phyloP scores from a whole-genome alignment of 2,329 filamentous ascomycete species.

The Shiraia bambusicola region DNA sequence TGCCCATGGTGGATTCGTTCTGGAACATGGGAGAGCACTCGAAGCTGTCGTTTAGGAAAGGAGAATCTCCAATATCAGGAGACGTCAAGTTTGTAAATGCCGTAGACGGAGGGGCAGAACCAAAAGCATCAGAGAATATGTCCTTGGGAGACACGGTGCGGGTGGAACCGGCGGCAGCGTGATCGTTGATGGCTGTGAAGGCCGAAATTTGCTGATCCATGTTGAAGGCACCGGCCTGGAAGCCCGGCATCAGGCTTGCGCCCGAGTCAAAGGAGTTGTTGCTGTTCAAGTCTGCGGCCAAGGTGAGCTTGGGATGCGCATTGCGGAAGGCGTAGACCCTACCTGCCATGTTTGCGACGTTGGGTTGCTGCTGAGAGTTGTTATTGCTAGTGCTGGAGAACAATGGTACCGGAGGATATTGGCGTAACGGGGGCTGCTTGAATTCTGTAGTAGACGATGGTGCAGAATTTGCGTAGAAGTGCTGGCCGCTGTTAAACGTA shows the following conservation, averaged over 20 bases:
- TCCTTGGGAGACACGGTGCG: conserved; percentile 82
- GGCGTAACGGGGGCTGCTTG: conserved; percentile 55
- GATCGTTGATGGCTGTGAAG: conserved; percentile 52
- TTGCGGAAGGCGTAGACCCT: conserved; percentile 21
- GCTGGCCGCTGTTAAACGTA: conserved; percentile 61
- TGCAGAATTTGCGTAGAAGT: conserved; percentile 69
- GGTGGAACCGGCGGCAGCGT: conserved; percentile 39
- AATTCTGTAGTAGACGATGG: conserved; percentile 61
- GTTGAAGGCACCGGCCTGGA: conserved; percentile 35
- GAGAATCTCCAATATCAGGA: conserved; percentile 75
- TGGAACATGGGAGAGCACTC: conserved; percentile 79
- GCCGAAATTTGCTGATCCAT: conserved; percentile 32
- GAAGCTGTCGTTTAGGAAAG: conserved; percentile 68
- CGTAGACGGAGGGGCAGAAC: conserved; percentile 78
- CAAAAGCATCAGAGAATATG: conserved; percentile 67
- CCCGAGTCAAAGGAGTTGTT: conserved; percentile 50
- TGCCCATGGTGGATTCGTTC: conserved; percentile 56
- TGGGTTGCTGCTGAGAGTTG: conserved; percentile 46
- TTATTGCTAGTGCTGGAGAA: conserved; percentile 64
- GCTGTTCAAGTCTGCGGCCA: conserved; percentile 39
- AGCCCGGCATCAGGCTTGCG: conserved; percentile 50
- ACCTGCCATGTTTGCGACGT: conserved; percentile 44
- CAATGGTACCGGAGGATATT: conserved; percentile 70
- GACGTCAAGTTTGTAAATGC: conserved; percentile 84
- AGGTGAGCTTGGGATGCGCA: conserved; percentile 30